A percentile compares a stretch with the other conserved stretches of the same genome.
Conservation (phyloP, 179 eudicot species). For the Patellifolia procumbens region DNA sequence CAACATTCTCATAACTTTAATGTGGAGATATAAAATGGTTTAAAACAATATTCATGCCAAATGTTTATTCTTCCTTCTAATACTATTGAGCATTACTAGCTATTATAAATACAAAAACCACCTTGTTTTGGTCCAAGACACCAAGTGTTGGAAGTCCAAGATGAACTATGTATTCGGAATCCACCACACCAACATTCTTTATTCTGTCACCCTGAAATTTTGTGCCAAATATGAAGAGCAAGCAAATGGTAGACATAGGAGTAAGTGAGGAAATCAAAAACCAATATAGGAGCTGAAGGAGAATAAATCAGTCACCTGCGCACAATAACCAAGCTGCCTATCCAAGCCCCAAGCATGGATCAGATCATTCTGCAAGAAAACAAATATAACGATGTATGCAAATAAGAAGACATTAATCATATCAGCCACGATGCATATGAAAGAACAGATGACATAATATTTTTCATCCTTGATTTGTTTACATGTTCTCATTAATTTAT, state of each 20-base stretch:
- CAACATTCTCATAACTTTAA: background rate
- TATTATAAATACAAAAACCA: background rate
- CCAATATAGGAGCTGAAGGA: slow-evolving; percentile 1
- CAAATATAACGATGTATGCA: background rate
- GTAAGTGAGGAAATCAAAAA: background rate
- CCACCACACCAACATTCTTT: slow-evolving; percentile 79
- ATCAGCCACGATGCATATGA: background rate
- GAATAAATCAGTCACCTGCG: slow-evolving; percentile 59
- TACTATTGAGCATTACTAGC: background rate
- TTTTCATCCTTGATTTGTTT: background rate
- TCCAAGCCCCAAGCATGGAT: slow-evolving; percentile 99
- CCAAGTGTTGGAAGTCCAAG: slow-evolving; percentile 91
- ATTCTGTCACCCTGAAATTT: slow-evolving; percentile 80
- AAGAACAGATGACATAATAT: background rate
- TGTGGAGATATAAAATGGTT: background rate
- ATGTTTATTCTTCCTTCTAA: too few species aligned
- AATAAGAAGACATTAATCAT: background rate
- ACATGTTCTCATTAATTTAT: background rate
- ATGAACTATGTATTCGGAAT: slow-evolving; percentile 89
- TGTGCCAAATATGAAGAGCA: background rate
- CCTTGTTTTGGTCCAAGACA: slow-evolving; percentile 46
- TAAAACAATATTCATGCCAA: background rate
- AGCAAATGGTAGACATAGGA: background rate
- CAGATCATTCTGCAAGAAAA: slow-evolving; percentile 70
- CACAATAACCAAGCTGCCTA: slow-evolving; percentile 90